Conservation (phyloP, 495 filamentous ascomycete genomes). For the Neurospora sp. region DNA sequence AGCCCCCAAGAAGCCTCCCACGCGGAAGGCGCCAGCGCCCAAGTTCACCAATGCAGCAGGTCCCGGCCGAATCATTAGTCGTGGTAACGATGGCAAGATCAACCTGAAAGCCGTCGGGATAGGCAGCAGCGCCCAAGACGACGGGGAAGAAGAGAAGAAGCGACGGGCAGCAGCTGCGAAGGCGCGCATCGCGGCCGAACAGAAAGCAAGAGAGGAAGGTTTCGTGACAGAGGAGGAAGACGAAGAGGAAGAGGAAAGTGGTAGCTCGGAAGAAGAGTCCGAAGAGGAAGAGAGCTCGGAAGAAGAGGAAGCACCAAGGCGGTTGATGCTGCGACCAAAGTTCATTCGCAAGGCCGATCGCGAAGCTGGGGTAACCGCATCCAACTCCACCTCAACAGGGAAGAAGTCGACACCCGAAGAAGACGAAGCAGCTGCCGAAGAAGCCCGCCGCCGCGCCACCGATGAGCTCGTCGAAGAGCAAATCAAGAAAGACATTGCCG, state of each 20-base stretch:
- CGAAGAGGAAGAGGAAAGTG: slow-evolving; percentile 18
- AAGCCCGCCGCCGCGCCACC: slow-evolving; percentile 52
- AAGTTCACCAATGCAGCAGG: slow-evolving; percentile 48
- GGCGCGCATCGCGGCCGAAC: slow-evolving; percentile 32
- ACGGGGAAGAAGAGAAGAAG: slow-evolving; percentile 35
- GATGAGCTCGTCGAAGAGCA: slow-evolving; percentile 82
- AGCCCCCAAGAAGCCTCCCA: slow-evolving; percentile 17
- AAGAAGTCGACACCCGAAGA: slow-evolving; percentile 4
- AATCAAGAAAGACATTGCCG: slow-evolving; percentile 67
- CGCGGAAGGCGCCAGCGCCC: slow-evolving; percentile 41
- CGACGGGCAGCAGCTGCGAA: slow-evolving; percentile 31
- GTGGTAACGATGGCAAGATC: slow-evolving; percentile 56
- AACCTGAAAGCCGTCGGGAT: slow-evolving; percentile 37
- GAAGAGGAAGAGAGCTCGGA: slow-evolving; percentile 24
- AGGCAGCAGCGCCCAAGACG: slow-evolving; percentile 25
- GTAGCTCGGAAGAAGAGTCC: slow-evolving; percentile 36
- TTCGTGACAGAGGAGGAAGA: slow-evolving; percentile 57
- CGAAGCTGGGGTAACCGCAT: slow-evolving; percentile 19
- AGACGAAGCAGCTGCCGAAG: slow-evolving; percentile 37
- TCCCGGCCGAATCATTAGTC: slow-evolving; percentile 36
- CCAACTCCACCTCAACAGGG: slow-evolving; percentile 1
- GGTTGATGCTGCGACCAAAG: slow-evolving; percentile 72
- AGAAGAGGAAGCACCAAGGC: slow-evolving; percentile 62
- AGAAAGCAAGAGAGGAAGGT: slow-evolving; percentile 55
- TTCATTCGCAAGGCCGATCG: slow-evolving; percentile 84